Evolutionary conservation across 257 asterid genomes (phyloP).

Genomic region (Knoxia roxburghii): DNA sequence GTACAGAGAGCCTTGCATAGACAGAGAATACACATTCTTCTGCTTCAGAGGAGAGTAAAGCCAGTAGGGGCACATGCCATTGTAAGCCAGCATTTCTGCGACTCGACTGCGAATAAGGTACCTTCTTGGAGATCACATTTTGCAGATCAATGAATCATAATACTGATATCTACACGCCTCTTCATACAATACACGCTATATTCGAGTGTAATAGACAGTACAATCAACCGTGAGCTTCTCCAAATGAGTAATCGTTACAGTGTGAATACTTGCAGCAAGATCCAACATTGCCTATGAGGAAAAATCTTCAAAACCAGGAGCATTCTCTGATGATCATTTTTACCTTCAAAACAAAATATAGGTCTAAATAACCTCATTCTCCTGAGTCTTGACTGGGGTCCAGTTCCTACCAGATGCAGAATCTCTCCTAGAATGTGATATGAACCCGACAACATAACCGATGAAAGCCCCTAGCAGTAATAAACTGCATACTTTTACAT

Average conservation of each 20-base stretch:
- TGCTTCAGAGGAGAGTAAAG: background rate
- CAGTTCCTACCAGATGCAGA: constrained; percentile 29
- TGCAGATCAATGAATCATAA: background rate
- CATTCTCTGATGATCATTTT: constrained; percentile 5
- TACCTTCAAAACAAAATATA: background rate
- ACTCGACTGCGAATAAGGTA: background rate
- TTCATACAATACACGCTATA: background rate
- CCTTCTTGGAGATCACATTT: background rate
- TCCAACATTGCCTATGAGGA: background rate
- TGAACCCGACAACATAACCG: constrained; percentile 62
- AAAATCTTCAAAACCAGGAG: constrained; percentile 1
- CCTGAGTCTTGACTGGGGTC: constrained; percentile 65
- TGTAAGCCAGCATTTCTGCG: background rate
- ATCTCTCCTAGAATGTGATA: constrained; percentile 41
- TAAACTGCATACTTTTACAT: constrained; percentile 42
- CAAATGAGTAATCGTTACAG: background rate
- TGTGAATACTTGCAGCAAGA: background rate
- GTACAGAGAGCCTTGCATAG: background rate
- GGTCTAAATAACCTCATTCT: constrained; percentile 38
- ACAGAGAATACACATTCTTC: background rate
- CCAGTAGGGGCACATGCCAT: background rate
- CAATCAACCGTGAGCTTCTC: background rate
- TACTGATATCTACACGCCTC: constrained; percentile 3
- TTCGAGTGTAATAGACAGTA: background rate
- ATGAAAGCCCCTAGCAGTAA: constrained; percentile 66